Evolutionary conservation across 192 early-diverging fungal genomes (phyloP), one percentile per base, ranked within the genome.

Genomic region (Linnemannia zychae): DNA sequence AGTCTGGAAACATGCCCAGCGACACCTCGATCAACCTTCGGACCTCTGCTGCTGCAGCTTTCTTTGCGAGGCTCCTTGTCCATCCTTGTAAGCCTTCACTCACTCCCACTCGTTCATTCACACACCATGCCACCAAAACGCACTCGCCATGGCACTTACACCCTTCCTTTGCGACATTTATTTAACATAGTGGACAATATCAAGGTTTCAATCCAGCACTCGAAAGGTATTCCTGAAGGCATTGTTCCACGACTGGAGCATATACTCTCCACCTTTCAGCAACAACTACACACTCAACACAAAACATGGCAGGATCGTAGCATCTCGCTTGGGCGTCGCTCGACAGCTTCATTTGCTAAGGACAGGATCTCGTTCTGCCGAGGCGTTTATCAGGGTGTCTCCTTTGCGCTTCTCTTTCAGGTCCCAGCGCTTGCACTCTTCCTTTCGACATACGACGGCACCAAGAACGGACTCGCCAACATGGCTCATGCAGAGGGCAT

Each of bases 31-130:
- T 34, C 47, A 83, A 77, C 72, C 75, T 83, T 72, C 74, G 67
- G 71, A 67, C 81, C 50, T 77, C 81, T 50, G 76, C 81, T 63
- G 67, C 76, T 48, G 76, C 81, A 49, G 81, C 81, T 48, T 78
- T 83, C 44, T 83, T 71, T 37, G 81, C 81, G 34, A 77, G 81
- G 66, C 53, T 83, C 49, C 70, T 83, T 74, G 81, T 83, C 66
- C 81, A 83, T 72, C 81, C 81, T n/a, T 78, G 81, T 83, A 83
- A 83, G 71, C 22, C 47, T 2, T 49, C 57, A 15, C 16, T 17
- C n/a, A 57, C 17, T 60, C 52, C 28, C 4, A 22, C 31, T 67
- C 36, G 20, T 28, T 52, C 17, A 40, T 71, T 11, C 70, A 24
- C 5, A 12, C 44, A 52, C 48, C 22, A 11, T n/a, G 17, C 37